A percentile compares a stretch with the other conserved stretches of the same genome.
phyloP scores from a whole-genome alignment of 2,329 filamentous ascomycete genomes.

The Aureobasidium mangrovei region DNA sequence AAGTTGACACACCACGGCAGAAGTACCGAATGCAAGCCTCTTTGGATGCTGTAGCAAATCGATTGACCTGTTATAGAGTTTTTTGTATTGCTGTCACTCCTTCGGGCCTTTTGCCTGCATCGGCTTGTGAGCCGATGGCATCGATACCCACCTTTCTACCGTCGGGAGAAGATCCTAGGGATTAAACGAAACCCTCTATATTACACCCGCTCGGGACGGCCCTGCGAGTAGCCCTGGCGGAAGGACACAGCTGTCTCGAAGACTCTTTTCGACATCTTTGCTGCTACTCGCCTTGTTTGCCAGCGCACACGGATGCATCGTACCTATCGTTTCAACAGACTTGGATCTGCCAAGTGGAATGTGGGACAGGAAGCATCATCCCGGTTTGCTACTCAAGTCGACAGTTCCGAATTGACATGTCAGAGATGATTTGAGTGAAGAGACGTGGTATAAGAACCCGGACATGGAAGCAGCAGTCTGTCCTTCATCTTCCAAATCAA shows the following conservation, averaged over 20 bases:
- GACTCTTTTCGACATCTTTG: neutral
- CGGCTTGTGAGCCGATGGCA: neutral
- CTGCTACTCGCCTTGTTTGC: slow-evolving; percentile 11
- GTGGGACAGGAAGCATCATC: neutral
- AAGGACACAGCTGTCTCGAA: neutral
- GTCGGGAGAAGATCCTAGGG: neutral
- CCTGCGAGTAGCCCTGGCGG: neutral
- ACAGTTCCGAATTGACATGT: slow-evolving; percentile 3
- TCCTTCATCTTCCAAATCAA: neutral
- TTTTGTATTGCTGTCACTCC: neutral
- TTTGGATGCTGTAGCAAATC: neutral
- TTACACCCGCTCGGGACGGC: slow-evolving; percentile 1
- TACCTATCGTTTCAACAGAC: slow-evolving; percentile 3
- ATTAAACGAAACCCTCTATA: neutral
- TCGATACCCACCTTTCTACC: neutral
- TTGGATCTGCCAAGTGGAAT: slow-evolving; percentile 2
- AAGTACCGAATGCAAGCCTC: slow-evolving; percentile 4
- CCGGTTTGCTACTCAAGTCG: slow-evolving; percentile 4
- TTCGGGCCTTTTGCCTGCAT: neutral
- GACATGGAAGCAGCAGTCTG: neutral
- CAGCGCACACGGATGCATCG: neutral
- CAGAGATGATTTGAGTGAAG: neutral
- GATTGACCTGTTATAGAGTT: neutral
- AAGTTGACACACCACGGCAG: neutral
- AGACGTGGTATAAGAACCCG: slow-evolving; percentile 4